A percentile compares a stretch with the other conserved stretches of the same genome.
These are phyloP conservation scores for Trichoderma lentiforme DNA, from an alignment of 2,329 filamentous ascomycete species.

Conservation along the genomic window DNA sequence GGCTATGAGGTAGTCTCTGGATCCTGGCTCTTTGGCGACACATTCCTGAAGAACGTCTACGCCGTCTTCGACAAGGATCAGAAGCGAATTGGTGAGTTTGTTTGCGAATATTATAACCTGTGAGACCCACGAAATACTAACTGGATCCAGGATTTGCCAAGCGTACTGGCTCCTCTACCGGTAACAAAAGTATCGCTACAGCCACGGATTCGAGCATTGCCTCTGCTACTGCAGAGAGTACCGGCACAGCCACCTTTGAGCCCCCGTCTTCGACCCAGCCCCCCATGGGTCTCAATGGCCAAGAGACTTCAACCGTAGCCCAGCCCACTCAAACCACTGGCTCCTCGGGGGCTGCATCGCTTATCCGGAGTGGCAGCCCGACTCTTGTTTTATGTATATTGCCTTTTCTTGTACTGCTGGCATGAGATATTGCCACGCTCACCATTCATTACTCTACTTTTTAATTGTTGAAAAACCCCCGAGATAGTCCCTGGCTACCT, in stretches of 20 bases:
- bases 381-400: constrained; percentile 5
- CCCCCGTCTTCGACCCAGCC: not conserved
- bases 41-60: constrained; percentile 89
- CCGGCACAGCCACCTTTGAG: not conserved
- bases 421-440: constrained; percentile 1
- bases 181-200: not conserved
- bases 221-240: constrained; percentile 3
- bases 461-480: not conserved
- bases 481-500: not conserved
- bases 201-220: not conserved
- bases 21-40: constrained; percentile 78
- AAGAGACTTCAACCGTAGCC: not conserved
- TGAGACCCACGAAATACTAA: not conserved
- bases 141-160: constrained; percentile 4
- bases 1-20: constrained; percentile 63
- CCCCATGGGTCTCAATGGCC: not conserved
- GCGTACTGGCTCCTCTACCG: not conserved
- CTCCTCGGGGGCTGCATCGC: not conserved
- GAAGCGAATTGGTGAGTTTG: constrained; percentile 55
- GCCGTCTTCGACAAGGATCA: constrained; percentile 76
- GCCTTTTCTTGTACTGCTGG: constrained; percentile 11
- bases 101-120: not conserved
- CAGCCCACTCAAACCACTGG: not conserved
- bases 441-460: not conserved
- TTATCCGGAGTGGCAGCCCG: not conserved